Base-by-base conservation (phyloP, 305 asterid genomes). In the Fraxinus ornus region DNA sequence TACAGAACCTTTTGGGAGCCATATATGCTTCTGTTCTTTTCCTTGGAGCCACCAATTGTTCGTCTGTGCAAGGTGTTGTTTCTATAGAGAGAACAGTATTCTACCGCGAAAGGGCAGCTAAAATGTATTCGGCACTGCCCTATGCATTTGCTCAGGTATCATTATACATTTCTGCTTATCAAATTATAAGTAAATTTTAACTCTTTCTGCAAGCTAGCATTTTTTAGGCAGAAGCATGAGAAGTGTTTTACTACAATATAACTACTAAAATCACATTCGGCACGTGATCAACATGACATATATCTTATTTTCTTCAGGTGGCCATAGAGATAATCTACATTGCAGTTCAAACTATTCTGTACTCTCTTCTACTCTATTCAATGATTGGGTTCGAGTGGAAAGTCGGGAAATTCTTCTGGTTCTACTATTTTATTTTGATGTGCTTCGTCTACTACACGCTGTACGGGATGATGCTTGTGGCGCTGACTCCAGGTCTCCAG, bases 401-500 rank as follows among this genome's bases (percentile, higher is more conserved):
- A 1, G n/a, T 28, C 22, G 91, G 2, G 64, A 90, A 86, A 55
- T 88, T 90, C 89, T 64, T 91, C 3, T 85, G 89, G 88, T 88
- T 91, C 84, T 90, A 87, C 83, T 91, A 80, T 83, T 90, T 83
- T 85, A 44, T 89, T 1, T 84, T 82, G 77, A 89, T 78, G 84
- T 77, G 91, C 89, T 91, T 87, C 79, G 73, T 86, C 83, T 90
- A 89, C 89, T 90, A 85, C 87, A 82, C 91, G 1, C 24, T 86
- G n/a, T 87, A 78, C 39, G 94, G 94, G 35, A 90, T 91, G 95
- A 89, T 91, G 95, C 84, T 90, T 24, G 79, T 90, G 0, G 89
- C 92, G 28, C 82, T 90, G 26, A 91, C 95, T 6, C 91, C 91
- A 4, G 80, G 81, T 6, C 57, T 83, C 44, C 91, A 86, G 41